A percentile compares a stretch with the other conserved stretches of the same genome.
Evolutionary conservation across 768 basidiomycete genomes (phyloP).

Genomic region (Suillus occidentalis): DNA sequence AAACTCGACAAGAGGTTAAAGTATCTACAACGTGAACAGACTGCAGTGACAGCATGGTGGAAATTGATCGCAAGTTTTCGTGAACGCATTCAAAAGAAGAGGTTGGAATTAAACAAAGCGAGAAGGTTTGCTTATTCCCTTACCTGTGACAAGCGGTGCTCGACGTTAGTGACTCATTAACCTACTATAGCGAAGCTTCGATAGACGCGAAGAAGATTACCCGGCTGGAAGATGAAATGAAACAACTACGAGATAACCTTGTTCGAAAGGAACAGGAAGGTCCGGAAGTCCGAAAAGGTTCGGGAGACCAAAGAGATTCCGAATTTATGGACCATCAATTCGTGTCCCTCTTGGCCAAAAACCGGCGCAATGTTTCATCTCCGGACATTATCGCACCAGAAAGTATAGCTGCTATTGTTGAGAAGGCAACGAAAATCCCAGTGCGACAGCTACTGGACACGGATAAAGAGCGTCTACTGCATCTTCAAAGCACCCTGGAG

Average conservation of each 20-base stretch:
- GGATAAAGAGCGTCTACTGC: conserved; percentile 5
- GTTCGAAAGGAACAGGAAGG: conserved; percentile 4
- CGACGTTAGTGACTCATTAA: not conserved
- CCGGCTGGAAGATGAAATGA: conserved; percentile 2
- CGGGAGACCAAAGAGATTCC: not conserved
- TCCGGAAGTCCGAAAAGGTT: conserved; percentile 1
- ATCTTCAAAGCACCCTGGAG: conserved; percentile 4
- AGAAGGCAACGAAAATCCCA: conserved; percentile 7
- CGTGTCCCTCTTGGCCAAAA: conserved; percentile 3
- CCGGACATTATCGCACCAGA: conserved; percentile 9
- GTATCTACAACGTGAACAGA: conserved; percentile 5
- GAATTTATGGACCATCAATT: not conserved
- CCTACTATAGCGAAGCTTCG: not conserved
- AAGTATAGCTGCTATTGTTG: conserved; percentile 6
- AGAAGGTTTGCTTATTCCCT: conserved; percentile 1
- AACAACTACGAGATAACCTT: conserved; percentile 3
- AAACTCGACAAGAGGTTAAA: not conserved
- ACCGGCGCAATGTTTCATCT: conserved; percentile 2
- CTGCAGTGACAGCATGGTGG: conserved; percentile 6
- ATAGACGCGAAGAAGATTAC: conserved; percentile 1
- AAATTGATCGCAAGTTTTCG: not conserved
- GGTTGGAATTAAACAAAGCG: not conserved
- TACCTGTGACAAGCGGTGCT: not conserved
- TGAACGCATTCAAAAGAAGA: conserved; percentile 5
- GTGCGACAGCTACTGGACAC: conserved; percentile 6